Conservation (phyloP, 495 filamentous ascomycete species). For the Oidiodendron maius region DNA sequence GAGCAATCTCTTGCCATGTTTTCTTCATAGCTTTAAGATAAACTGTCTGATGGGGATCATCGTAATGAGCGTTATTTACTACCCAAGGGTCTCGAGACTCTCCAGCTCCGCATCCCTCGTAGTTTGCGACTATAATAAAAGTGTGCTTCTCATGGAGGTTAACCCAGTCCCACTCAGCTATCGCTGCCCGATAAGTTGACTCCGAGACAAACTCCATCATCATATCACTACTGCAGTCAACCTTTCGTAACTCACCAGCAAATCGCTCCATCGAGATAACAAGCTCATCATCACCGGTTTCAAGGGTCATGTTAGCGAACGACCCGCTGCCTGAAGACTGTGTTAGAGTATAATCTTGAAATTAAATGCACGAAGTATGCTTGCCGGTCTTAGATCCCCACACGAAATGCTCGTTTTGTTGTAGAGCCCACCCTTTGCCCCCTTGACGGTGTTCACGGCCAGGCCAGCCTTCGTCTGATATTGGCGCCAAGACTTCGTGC, state of each 20-base stretch:
- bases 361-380: neutral
- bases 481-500: neutral
- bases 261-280: neutral
- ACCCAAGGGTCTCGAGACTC: neutral
- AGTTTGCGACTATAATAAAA: neutral
- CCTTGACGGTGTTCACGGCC: neutral
- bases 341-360: neutral
- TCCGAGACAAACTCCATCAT: neutral
- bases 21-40: neutral
- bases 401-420: neutral
- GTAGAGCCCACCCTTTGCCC: neutral
- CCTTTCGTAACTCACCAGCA: neutral
- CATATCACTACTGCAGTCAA: neutral
- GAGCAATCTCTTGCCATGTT: neutral
- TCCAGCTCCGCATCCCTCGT: neutral
- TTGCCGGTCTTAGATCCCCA: neutral
- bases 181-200: neutral
- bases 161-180: neutral
- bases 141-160: neutral
- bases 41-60: neutral
- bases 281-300: neutral
- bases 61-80: neutral
- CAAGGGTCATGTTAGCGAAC: neutral
- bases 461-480: neutral
- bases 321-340: neutral